A percentile compares a stretch with the other conserved stretches of the same genome.
Conservation (phyloP, 352 stramenopile species). For the Blastocystis sp. region DNA sequence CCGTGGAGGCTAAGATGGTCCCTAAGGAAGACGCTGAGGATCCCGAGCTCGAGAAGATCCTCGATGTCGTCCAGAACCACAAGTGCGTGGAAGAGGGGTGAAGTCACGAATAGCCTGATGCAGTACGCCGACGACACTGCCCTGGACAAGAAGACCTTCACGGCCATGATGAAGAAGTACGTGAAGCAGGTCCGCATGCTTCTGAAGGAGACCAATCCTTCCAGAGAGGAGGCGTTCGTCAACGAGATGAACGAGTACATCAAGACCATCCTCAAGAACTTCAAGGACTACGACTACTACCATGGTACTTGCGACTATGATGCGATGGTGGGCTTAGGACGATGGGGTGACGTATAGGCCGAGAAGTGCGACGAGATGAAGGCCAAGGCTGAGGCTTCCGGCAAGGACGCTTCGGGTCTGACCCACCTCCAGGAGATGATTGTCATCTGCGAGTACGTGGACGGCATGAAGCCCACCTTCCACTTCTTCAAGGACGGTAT, state of each 20-base stretch:
- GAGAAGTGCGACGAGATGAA: slow-evolving; percentile 58
- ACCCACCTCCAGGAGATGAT: slow-evolving; percentile 69
- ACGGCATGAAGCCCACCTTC: slow-evolving; percentile 69
- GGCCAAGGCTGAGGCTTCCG: slow-evolving; percentile 67
- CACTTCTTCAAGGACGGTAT: slow-evolving; percentile 71
- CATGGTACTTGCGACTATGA: slow-evolving; percentile 69
- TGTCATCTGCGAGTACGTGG: slow-evolving; percentile 65
- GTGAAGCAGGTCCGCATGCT: slow-evolving; percentile 69
- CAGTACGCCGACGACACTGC: slow-evolving; percentile 66
- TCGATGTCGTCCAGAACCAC: slow-evolving; percentile 69
- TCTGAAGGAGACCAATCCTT: slow-evolving; percentile 67
- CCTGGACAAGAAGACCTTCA: slow-evolving; percentile 70
- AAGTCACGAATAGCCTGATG: slow-evolving; percentile 23
- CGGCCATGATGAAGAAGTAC: slow-evolving; percentile 70
- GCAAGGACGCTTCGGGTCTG: slow-evolving; percentile 66
- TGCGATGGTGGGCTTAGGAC: neutral
- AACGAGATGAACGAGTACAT: slow-evolving; percentile 69
- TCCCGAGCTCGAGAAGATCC: slow-evolving; percentile 65
- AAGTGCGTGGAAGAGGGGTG: neutral
- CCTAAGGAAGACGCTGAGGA: slow-evolving; percentile 69
- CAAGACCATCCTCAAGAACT: slow-evolving; percentile 68
- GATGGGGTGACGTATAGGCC: neutral
- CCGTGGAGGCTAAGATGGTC: slow-evolving; percentile 65
- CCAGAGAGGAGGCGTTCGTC: slow-evolving; percentile 66
- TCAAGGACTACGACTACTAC: slow-evolving; percentile 69